Base-by-base conservation (phyloP, 257 asterid genomes). In the Fraxinus anomala region DNA sequence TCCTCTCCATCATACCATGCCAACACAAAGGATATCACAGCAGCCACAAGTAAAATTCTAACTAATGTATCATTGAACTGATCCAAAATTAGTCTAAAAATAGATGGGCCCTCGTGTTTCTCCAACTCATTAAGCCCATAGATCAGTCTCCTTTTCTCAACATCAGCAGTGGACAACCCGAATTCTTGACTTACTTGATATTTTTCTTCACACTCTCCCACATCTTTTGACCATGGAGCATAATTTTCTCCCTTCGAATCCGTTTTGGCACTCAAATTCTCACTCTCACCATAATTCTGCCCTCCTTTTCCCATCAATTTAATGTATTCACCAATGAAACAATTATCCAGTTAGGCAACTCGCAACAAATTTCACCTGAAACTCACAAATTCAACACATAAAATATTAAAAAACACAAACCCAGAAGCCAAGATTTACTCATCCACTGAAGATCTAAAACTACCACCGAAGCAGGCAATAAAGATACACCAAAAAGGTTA, bases 1-100 rank as follows among this genome's bases (percentile, higher is more conserved):
- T 92, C 96, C 0, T 94, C 97, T 34, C 99, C 99, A 80, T 96
- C 99, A 75, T 54, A 92, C 97, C 90, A 93, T 3, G 98, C 99
- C 88, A 96, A 78, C 76, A 96, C 97, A 85, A 96, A 96, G 10
- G 98, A 96, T 69, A 96, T 74, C 75, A 96, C 99, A 0, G 99
- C 99, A 1, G 99, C 99, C 68, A 82, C 96, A 63, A 96, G 87
- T 80, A 96, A 83, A 85, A 96, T 96, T 86, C 97, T 87, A 49
- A 96, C 99, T 81, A 96, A 79, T 1, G 97, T 96, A 70, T 96
- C 99, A 47, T 93, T 96, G 80, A 96, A 96, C 87, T 96, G 99
- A 84, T 93, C 99, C 83, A 96, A 77, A 83, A 96, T 79, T 90
- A 96, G 87, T 77, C 85, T 88, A 47, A 92, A 86, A 73, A 96